These are phyloP conservation scores for Arachnomyces sp. DNA, from an alignment of 2,329 filamentous ascomycete genomes.

Conservation along the genomic window DNA sequence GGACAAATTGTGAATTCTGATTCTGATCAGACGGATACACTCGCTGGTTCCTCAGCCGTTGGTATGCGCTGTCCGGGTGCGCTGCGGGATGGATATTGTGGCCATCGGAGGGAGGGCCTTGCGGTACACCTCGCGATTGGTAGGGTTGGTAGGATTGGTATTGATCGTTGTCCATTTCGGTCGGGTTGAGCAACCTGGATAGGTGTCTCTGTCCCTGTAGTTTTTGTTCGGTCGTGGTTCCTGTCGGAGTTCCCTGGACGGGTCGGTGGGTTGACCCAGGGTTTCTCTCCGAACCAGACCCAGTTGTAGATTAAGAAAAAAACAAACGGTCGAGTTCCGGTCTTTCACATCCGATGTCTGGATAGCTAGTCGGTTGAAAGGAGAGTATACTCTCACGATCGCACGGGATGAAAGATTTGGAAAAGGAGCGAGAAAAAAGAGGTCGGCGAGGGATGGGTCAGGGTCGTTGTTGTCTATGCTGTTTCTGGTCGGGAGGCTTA, in stretches of 20 bases:
- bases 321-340: too few species aligned
- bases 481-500: too few species aligned
- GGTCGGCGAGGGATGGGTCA: too few species aligned
- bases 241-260: constrained; percentile 1
- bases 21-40: constrained; percentile 7
- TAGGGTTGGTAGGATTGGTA: background rate
- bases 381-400: too few species aligned
- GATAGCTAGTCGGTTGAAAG: too few species aligned
- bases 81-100: constrained; percentile 12
- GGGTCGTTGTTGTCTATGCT: too few species aligned
- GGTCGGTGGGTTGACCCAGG: background rate
- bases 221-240: background rate
- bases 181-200: constrained; percentile 1
- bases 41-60: constrained; percentile 9
- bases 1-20: constrained; percentile 1
- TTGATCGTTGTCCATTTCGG: background rate
- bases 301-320: too few species aligned
- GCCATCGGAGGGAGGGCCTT: background rate
- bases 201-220: background rate
- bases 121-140: background rate
- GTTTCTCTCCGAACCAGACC: too few species aligned
- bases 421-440: too few species aligned
- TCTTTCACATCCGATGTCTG: too few species aligned
- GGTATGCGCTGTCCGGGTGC: constrained; percentile 15
- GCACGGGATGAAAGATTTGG: too few species aligned